phyloP scores from a whole-genome alignment of 2,329 filamentous ascomycete genomes.

The Fusarium miscanthi region DNA sequence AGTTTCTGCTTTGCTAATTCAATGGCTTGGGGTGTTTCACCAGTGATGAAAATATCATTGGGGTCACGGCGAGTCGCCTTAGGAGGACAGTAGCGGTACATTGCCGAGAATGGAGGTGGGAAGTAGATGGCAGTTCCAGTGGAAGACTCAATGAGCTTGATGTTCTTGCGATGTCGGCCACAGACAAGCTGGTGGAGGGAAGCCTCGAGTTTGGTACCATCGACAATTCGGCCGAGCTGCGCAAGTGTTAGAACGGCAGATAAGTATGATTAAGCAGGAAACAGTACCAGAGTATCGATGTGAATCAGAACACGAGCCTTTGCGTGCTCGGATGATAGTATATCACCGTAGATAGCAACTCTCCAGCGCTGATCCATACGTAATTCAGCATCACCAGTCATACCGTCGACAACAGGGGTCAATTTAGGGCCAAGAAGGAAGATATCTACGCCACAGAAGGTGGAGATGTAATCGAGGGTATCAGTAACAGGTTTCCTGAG shows the following conservation, averaged over 20 bases:
- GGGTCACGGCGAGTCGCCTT: conserved; percentile 85
- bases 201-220: conserved; percentile 83
- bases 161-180: conserved; percentile 94
- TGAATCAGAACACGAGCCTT: conserved; percentile 97
- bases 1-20: conserved; percentile 90
- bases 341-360: conserved; percentile 93
- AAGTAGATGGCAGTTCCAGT: conserved; percentile 99
- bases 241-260: conserved; percentile 23
- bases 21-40: conserved; percentile 86
- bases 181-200: conserved; percentile 92
- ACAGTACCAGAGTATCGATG: conserved; percentile 87
- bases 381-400: conserved; percentile 83
- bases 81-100: conserved; percentile 89
- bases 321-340: conserved; percentile 94
- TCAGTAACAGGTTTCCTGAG: conserved; percentile 82
- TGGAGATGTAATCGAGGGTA: conserved; percentile 87
- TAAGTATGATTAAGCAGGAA: background rate
- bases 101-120: conserved; percentile 89
- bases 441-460: conserved; percentile 93
- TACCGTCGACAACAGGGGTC: conserved; percentile 77
- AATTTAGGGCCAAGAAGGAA: conserved; percentile 94
- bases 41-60: conserved; percentile 94
- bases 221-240: conserved; percentile 78
- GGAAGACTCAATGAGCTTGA: conserved; percentile 95
- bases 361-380: conserved; percentile 91